Evolutionary conservation across 345 rosid genomes (phyloP).

Genomic region (Arabidopsis thaliana): DNA sequence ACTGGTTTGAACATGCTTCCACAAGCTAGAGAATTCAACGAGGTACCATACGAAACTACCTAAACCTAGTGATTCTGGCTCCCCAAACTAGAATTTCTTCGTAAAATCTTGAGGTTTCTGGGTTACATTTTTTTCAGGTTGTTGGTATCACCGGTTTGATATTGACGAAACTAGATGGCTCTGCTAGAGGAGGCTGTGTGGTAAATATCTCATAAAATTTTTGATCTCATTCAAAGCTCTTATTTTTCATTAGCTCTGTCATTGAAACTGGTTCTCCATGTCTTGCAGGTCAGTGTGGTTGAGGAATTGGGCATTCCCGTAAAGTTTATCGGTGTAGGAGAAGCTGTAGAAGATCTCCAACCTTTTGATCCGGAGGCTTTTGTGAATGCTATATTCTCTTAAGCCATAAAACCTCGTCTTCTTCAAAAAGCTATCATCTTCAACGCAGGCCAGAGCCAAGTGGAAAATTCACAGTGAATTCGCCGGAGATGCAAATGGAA

Average conservation of each 20-base stretch:
- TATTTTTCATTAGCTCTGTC: background rate
- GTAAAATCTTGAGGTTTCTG: conserved; percentile 22
- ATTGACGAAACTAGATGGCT: conserved; percentile 94
- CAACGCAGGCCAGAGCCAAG: background rate
- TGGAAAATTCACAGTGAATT: background rate
- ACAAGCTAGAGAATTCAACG: conserved; percentile 98
- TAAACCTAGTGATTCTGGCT: conserved; percentile 14
- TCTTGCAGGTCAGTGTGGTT: conserved; percentile 86
- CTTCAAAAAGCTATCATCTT: conserved; percentile 10
- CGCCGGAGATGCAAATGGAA: conserved; percentile 3
- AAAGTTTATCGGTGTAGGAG: conserved; percentile 95
- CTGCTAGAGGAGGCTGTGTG: conserved; percentile 99
- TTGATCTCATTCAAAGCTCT: conserved; percentile 3
- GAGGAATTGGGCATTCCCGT: conserved; percentile 95
- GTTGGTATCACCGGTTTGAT: conserved; percentile 90
- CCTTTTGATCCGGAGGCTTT: conserved; percentile 91
- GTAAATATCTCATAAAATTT: conserved; percentile 43
- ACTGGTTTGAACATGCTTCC: conserved; percentile 99
- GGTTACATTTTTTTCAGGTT: conserved; percentile 51
- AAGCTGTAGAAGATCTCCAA: conserved; percentile 90
- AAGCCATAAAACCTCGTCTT: conserved; percentile 30
- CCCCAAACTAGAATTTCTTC: conserved; percentile 1
- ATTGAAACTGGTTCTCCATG: conserved; percentile 5
- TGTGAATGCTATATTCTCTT: conserved; percentile 83
- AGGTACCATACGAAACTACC: conserved; percentile 52